Evolutionary conservation across 2,329 filamentous ascomycete genomes (phyloP), one percentile per base, ranked within the genome.

Genomic region (Talaromyces atroroseus): DNA sequence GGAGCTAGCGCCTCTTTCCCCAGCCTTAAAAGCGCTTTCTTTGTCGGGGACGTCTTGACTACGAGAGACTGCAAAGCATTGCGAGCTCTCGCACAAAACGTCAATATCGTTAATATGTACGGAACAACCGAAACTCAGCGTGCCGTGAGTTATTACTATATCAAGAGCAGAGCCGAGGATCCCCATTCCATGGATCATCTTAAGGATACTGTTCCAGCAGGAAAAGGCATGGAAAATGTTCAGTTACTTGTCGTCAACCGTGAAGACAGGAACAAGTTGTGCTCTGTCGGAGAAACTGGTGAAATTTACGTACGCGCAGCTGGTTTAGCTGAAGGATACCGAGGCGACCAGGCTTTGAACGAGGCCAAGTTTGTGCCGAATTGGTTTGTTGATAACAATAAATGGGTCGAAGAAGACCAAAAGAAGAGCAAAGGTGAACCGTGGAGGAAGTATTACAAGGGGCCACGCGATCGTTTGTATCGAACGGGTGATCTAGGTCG

Each of bases 41-140:
- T 92, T 60, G 92, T 97, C 1, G 94, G 94, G 32, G 92, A 97
- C 67, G 79, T 96, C 34, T 73, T 97, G 49, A 95, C 90, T 60
- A 95, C 86, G 68, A 82, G 85, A 66, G 92, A 97, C 65, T 95
- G 90, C 72, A 79, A 80, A 44, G 80, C 82, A 23, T 77, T 97
- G n/a, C 88, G 89, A 57, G 80, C 83, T 47, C 80, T 96, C 38
- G 92, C 88, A 0, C 78, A 82, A 0, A 92, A 92, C 60, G 84
- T 84, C 58, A 80, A 80, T 60, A 91, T 95, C 59, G 80, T 90
- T 62, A 92, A 92, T 73, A 88, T 92, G 84, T 95, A 91, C 67
- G 91, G 92, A 44, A 90, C 90, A 0, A 96, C 91, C 0, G 91
- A 96, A 71, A 92, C 88, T 0, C 84, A 88, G 66, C 79, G 90